A percentile compares a stretch with the other conserved stretches of the same genome.
Evolutionary conservation across 2,329 filamentous ascomycete genomes (phyloP).

Genomic region (Colletotrichum magnum): DNA sequence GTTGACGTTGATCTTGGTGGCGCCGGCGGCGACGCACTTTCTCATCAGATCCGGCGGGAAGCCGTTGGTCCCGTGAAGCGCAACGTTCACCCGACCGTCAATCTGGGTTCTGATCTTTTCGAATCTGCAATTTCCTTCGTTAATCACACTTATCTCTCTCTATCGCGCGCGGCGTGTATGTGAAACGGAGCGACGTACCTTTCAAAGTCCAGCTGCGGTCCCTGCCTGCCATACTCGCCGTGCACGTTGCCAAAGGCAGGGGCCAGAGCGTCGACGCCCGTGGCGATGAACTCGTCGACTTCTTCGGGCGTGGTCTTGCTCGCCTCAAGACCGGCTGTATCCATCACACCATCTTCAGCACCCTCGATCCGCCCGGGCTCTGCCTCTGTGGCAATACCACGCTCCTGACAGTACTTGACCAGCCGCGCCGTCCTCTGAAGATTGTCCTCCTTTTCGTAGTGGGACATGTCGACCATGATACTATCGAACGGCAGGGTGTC

Average conservation of each 20-base stretch:
- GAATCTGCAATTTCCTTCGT: slow-evolving; percentile 3
- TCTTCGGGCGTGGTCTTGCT: slow-evolving; percentile 77
- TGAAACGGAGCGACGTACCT: slow-evolving; percentile 39
- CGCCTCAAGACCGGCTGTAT: slow-evolving; percentile 64
- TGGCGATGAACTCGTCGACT: slow-evolving; percentile 77
- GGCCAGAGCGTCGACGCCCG: slow-evolving; percentile 81
- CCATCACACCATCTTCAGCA: slow-evolving; percentile 77
- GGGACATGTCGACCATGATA: slow-evolving; percentile 85
- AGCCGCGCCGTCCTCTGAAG: slow-evolving; percentile 73
- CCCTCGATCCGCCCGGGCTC: slow-evolving; percentile 77
- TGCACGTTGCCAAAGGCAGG: slow-evolving; percentile 85
- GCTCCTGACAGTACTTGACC: slow-evolving; percentile 72
- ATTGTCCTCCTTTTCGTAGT: slow-evolving; percentile 80
- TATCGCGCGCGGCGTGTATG: background rate
- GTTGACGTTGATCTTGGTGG: slow-evolving; percentile 66
- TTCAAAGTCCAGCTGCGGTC: slow-evolving; percentile 72
- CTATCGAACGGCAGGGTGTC: slow-evolving; percentile 73
- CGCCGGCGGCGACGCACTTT: slow-evolving; percentile 60
- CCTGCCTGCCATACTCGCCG: slow-evolving; percentile 78
- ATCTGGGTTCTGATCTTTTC: slow-evolving; percentile 20
- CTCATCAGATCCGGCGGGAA: slow-evolving; percentile 59
- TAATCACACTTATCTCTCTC: too few relatives aligned
- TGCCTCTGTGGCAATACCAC: slow-evolving; percentile 77
- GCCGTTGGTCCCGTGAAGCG: slow-evolving; percentile 65
- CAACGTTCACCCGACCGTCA: slow-evolving; percentile 45